phyloP scores from a whole-genome alignment of 257 asterid species.

The Asclepias syriaca region DNA sequence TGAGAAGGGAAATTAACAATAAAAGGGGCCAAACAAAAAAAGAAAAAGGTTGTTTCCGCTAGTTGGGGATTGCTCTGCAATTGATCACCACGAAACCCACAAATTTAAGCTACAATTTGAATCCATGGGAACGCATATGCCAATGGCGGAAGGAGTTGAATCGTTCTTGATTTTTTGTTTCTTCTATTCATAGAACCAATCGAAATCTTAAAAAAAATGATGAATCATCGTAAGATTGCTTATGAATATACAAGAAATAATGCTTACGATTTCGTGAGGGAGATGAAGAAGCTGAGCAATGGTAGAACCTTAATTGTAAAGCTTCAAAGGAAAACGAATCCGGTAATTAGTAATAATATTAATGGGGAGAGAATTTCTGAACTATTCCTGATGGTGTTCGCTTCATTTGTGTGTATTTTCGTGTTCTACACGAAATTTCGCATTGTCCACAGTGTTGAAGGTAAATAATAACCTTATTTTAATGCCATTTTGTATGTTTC shows the following conservation, averaged over 20 bases:
- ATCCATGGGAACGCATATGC: background rate
- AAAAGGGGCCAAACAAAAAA: background rate
- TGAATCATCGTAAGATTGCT: background rate
- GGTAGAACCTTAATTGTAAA: conserved; percentile 1
- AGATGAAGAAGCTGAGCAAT: conserved; percentile 14
- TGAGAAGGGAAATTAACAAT: background rate
- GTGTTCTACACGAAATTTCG: conserved; percentile 49
- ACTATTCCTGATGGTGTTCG: conserved; percentile 48
- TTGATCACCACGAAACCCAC: conserved; percentile 17
- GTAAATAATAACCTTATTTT: conserved; percentile 23
- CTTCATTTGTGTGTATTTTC: conserved; percentile 49
- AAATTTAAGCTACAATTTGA: background rate
- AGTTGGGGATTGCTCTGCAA: conserved; percentile 15
- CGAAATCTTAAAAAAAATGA: background rate
- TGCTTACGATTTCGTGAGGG: conserved; percentile 3
- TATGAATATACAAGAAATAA: conserved; percentile 2
- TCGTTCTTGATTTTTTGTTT: background rate
- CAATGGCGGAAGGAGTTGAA: background rate
- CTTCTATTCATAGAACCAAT: background rate
- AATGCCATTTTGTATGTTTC: background rate
- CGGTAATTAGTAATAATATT: conserved; percentile 21
- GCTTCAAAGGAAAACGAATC: conserved; percentile 4
- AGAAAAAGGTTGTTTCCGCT: conserved; percentile 10
- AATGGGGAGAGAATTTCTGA: conserved; percentile 24
- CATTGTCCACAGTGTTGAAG: conserved; percentile 60